Conservation (phyloP, 1,139 yeast genomes). For the Suhomyces bokatorum region DNA sequence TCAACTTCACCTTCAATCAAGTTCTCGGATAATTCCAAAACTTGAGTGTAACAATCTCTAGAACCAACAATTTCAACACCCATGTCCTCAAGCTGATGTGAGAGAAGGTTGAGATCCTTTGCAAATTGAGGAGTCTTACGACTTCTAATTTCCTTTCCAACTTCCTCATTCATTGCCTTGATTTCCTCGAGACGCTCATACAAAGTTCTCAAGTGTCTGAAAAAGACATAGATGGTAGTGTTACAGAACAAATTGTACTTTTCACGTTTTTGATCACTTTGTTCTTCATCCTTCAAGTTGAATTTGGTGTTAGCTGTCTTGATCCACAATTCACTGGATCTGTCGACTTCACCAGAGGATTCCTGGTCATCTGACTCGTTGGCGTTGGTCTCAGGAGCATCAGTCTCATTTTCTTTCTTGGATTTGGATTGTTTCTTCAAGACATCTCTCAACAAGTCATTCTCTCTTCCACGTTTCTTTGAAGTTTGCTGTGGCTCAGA, state of each 20-base stretch:
- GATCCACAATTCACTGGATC: slow-evolving; percentile 70
- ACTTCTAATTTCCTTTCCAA: slow-evolving; percentile 67
- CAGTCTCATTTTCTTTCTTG: slow-evolving; percentile 38
- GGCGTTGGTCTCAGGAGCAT: slow-evolving; percentile 30
- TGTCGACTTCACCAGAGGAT: slow-evolving; percentile 43
- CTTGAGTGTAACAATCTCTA: slow-evolving; percentile 73
- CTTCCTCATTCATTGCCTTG: slow-evolving; percentile 64
- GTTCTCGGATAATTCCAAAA: slow-evolving; percentile 68
- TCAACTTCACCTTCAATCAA: slow-evolving; percentile 90
- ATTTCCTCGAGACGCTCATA: slow-evolving; percentile 80
- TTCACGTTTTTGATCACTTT: slow-evolving; percentile 32
- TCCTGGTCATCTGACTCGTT: slow-evolving; percentile 41
- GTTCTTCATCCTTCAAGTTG: slow-evolving; percentile 25
- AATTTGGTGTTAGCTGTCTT: slow-evolving; percentile 42
- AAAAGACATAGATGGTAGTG: slow-evolving; percentile 86
- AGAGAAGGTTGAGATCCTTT: slow-evolving; percentile 77
- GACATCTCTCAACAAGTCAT: slow-evolving; percentile 72
- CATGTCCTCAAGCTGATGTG: slow-evolving; percentile 78
- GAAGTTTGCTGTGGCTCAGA: slow-evolving; percentile 18
- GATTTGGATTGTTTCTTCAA: slow-evolving; percentile 64
- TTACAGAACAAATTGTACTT: slow-evolving; percentile 83
- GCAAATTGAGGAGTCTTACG: slow-evolving; percentile 82
- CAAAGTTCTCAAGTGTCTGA: slow-evolving; percentile 81
- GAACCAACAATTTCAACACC: slow-evolving; percentile 72
- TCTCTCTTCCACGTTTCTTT: slow-evolving; percentile 59